Conservation (phyloP, 2,329 filamentous ascomycete species). For the Diaporthe ampelina region DNA sequence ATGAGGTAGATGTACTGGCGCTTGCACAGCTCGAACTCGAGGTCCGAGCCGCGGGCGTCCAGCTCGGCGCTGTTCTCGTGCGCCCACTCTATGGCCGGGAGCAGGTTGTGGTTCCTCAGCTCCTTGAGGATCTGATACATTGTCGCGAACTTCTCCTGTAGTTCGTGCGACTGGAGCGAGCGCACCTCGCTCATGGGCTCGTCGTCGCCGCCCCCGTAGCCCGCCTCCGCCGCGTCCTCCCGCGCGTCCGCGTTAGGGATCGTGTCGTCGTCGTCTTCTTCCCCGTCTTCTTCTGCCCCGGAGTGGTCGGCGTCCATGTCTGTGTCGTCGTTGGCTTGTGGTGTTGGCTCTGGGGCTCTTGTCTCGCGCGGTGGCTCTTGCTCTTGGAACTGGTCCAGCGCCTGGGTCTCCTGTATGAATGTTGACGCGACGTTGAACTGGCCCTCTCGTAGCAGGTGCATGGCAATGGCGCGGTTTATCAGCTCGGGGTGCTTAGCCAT, state of each 20-base stretch:
- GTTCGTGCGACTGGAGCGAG: slow-evolving; percentile 72
- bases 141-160: slow-evolving; percentile 85
- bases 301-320: slow-evolving; percentile 40
- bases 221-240: neutral
- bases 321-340: slow-evolving; percentile 34
- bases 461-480: slow-evolving; percentile 93
- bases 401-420: slow-evolving; percentile 80
- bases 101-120: slow-evolving; percentile 80
- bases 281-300: slow-evolving; percentile 28
- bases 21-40: slow-evolving; percentile 94
- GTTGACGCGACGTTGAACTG: slow-evolving; percentile 90
- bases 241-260: slow-evolving; percentile 27
- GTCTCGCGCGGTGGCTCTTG: neutral
- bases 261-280: slow-evolving; percentile 26
- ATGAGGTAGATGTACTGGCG: slow-evolving; percentile 93
- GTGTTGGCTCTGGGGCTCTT: neutral
- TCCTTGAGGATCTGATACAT: slow-evolving; percentile 93
- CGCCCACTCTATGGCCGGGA: slow-evolving; percentile 91
- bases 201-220: slow-evolving; percentile 42
- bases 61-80: slow-evolving; percentile 77
- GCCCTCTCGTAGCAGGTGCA: slow-evolving; percentile 95
- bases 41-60: slow-evolving; percentile 87
- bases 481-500: slow-evolving; percentile 81
- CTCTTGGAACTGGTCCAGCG: slow-evolving; percentile 43
- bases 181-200: slow-evolving; percentile 58